Evolutionary conservation across 352 stramenopile species (phyloP).

Genomic region (Pythium aquatile): DNA sequence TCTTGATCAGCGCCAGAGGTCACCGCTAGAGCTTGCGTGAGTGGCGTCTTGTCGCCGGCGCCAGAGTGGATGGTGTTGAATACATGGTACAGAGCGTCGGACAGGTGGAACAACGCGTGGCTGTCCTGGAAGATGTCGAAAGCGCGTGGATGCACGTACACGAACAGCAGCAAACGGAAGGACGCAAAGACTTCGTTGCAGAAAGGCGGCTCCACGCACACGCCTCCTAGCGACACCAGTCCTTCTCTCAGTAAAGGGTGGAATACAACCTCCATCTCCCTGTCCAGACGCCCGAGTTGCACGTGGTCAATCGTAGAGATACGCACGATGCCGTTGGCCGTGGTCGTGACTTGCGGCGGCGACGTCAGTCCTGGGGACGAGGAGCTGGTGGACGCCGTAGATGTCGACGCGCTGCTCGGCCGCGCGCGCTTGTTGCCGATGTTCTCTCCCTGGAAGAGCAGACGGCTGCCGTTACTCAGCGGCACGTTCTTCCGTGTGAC

Average conservation of each 20-base stretch:
- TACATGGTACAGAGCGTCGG: constrained; percentile 54
- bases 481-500: constrained; percentile 46
- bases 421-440: constrained; percentile 64
- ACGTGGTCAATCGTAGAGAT: constrained; percentile 45
- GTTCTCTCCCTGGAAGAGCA: constrained; percentile 69
- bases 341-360: not conserved
- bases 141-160: constrained; percentile 55
- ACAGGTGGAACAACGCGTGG: constrained; percentile 60
- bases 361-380: constrained; percentile 1
- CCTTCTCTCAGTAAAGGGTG: constrained; percentile 64
- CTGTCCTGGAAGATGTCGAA: constrained; percentile 68
- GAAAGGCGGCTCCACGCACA: constrained; percentile 44
- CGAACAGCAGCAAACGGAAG: constrained; percentile 57
- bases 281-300: constrained; percentile 60
- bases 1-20: not conserved
- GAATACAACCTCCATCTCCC: constrained; percentile 56
- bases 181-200: constrained; percentile 65
- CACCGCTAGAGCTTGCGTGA: constrained; percentile 12
- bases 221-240: constrained; percentile 42
- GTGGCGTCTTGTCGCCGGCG: constrained; percentile 9
- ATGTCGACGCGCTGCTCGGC: constrained; percentile 15
- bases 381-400: not conserved
- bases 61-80: constrained; percentile 40
- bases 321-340: constrained; percentile 49
- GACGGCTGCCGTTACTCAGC: constrained; percentile 40